Evolutionary conservation across 2,329 filamentous ascomycete genomes (phyloP), one percentile per base, ranked within the genome.

Genomic region (Colletotrichum tamarilloi): DNA sequence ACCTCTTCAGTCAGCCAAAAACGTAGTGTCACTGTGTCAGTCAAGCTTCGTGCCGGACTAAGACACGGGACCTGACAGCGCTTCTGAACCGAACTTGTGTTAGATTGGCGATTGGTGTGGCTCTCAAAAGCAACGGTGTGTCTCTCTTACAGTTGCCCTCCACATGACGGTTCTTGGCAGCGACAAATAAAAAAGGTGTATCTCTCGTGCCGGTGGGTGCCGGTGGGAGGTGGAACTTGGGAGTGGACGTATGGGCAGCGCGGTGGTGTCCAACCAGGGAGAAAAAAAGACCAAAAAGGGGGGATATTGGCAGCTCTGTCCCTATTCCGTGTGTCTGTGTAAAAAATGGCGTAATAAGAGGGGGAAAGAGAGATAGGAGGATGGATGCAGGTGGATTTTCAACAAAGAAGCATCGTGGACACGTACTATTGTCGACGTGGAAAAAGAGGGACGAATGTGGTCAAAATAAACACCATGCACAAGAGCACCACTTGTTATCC

Each of bases 401-500:
- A 22, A 42, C 38, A 16, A 42, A 42, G 3, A n/a, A 22, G 19
- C 19, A 49, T 49, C 42, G 8, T 22, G 42, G 42, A 49, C 8
- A 22, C 42, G 8, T 11, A 19, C 1, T 9, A 49, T 9, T 19
- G 8, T n/a, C 2, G 42, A 49, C 42, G 42, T 22, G 5, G 14
- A 12, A 53, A 14, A 53, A n/a, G 32, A 6, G 60, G 16, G 9
- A 52, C 16, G 19, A 28, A 46, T 30, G 53, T 30, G 32, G 67
- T 73, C 16, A 49, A 66, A 71, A 71, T 64, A 69, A 46, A 72
- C 30, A 72, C 66, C 32, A 38, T 68, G 58, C 38, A 59, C 52
- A 30, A 55, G 65, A 24, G n/a, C 38, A 55, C 38, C 53, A 65
- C 52, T 11, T 22, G 14, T 14, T 19, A n/a, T 62, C 35, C 5